Conservation (phyloP, 345 rosid genomes). For the Populus pruinosa region DNA sequence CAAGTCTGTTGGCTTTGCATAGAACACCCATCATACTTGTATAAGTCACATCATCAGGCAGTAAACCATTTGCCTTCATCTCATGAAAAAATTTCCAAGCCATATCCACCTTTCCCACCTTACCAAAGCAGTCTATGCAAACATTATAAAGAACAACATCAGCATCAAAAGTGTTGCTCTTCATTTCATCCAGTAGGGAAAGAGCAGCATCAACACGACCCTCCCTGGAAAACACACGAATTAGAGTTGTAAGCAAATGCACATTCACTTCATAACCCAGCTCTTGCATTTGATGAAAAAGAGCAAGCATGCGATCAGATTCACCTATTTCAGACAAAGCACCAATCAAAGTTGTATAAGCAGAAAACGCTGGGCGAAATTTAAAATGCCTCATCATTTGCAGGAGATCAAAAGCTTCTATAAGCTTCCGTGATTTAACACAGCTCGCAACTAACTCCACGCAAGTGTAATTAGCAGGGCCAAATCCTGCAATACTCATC, state of each 20-base stretch:
- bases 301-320: constrained; percentile 68
- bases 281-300: constrained; percentile 93
- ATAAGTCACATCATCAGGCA: constrained; percentile 89
- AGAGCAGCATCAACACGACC: constrained; percentile 83
- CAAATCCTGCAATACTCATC: constrained; percentile 84
- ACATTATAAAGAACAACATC: constrained; percentile 92
- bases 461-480: constrained; percentile 51
- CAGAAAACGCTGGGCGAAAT: constrained; percentile 88
- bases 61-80: constrained; percentile 59
- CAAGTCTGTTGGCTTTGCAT: constrained; percentile 71
- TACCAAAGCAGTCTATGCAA: constrained; percentile 91
- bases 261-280: constrained; percentile 83
- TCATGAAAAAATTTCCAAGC: constrained; percentile 98
- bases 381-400: constrained; percentile 87
- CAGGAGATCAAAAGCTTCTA: constrained; percentile 68
- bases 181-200: constrained; percentile 87
- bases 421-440: constrained; percentile 56
- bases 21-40: constrained; percentile 90
- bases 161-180: constrained; percentile 64
- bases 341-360: constrained; percentile 86
- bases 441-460: constrained; percentile 60
- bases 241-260: constrained; percentile 80
- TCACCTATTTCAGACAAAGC: constrained; percentile 57
- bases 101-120: constrained; percentile 86
- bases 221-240: constrained; percentile 74